Evolutionary conservation across 148 eudicot genomes (phyloP), one percentile per base, ranked within the genome.

Genomic region (Cornus kousa): DNA sequence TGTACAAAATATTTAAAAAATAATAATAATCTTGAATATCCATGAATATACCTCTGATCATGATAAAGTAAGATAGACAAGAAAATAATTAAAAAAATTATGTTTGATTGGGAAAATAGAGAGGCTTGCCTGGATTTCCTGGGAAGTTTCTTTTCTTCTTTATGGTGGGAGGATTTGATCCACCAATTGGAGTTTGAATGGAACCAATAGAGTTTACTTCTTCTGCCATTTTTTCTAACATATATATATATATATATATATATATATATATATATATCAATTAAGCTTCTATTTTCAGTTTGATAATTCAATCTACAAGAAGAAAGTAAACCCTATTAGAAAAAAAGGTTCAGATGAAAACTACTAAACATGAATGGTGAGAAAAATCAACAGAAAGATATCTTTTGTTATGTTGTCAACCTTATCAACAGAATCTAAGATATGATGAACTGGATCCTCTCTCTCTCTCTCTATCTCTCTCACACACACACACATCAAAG

Each of bases 81-180:
- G 48, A 43, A 43, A 9, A 43, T 2, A 43, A 43, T 43, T 0
- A 43, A 9, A 9, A 43, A 43, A 43, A 9, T 5, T 43, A 43
- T 43, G 9, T 43, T 43, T 43, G 48, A 43, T 43, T 28, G 48
- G 48, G 9, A 43, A 43, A 43, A 43, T 5, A 43, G 48, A 43
- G 48, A 43, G 48, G 48, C 62, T 71, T 78, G 76, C 89, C 89
- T 80, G 89, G 89, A 62, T 60, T 93, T 65, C 97, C 97, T 48
- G 97, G 97, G 77, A 93, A 94, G 79, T 89, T 93, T 85, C 97
- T 87, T 82, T 91, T 91, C 87, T 87, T 93, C 92, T 87, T 91
- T 22, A 69, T 57, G 70, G 89, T 85, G 67, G 89, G 90, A 79
- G 78, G 86, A 48, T 86, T 87, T 75, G 93, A 88, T 87, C 84